Conservation (phyloP, 129 eudicot species). For the Lonicera japonica region DNA sequence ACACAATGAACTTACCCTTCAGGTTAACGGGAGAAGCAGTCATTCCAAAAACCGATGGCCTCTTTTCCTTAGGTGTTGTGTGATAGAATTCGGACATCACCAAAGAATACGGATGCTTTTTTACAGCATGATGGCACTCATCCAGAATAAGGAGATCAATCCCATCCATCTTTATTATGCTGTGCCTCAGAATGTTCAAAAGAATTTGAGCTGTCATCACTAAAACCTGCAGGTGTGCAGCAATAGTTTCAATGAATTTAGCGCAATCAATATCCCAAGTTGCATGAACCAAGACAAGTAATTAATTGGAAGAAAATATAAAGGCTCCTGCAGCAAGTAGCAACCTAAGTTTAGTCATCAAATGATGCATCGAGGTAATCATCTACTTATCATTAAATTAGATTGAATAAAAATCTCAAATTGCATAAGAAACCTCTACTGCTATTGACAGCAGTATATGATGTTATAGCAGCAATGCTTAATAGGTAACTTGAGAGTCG, state of each 20-base stretch:
- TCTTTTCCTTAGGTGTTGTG: conserved; percentile 87
- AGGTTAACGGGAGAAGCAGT: conserved; percentile 98
- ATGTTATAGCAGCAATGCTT: too few relatives aligned
- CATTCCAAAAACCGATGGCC: conserved; percentile 98
- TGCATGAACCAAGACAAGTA: background rate
- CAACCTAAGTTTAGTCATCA: background rate
- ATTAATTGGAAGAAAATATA: too few relatives aligned
- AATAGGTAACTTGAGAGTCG: too few relatives aligned
- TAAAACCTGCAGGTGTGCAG: conserved; percentile 72
- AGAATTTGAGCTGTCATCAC: conserved; percentile 99
- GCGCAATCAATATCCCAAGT: background rate
- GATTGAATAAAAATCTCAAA: background rate
- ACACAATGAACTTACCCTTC: conserved; percentile 47
- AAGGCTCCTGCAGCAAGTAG: background rate
- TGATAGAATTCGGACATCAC: conserved; percentile 99
- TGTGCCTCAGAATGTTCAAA: conserved; percentile 86
- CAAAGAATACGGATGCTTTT: conserved; percentile 95
- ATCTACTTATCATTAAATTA: background rate
- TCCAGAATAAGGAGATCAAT: conserved; percentile 84
- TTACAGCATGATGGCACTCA: conserved; percentile 99
- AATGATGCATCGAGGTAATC: background rate
- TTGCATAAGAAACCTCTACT: background rate
- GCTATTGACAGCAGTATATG: background rate
- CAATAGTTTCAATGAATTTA: background rate
- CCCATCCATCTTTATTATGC: conserved; percentile 92